These are phyloP conservation scores for Trichophyton rubrum DNA, from an alignment of 2,329 filamentous ascomycete species.

Conservation along the genomic window DNA sequence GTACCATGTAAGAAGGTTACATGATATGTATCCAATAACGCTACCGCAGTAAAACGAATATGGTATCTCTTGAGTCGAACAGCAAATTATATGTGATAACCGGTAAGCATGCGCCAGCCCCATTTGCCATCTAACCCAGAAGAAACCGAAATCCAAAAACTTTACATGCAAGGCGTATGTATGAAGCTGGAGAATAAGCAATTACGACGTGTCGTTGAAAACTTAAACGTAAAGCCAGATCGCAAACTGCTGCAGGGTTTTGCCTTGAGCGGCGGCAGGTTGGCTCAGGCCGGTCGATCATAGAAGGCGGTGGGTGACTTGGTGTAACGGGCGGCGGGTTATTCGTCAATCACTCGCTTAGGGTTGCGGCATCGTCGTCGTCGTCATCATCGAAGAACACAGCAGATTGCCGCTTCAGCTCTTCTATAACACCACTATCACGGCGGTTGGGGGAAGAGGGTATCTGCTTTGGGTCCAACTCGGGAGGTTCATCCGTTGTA, in stretches of 20 bases:
- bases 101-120: not conserved
- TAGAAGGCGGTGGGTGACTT: not conserved
- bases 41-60: not conserved
- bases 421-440: slow-evolving; percentile 27
- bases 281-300: not conserved
- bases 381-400: slow-evolving; percentile 33
- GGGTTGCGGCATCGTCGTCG: slow-evolving; percentile 2
- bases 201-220: not conserved
- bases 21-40: not conserved
- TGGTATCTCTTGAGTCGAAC: not conserved
- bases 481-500: not conserved
- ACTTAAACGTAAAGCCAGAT: not conserved
- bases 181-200: not conserved
- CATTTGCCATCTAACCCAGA: not conserved
- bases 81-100: not conserved
- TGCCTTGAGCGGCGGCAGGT: not conserved
- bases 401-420: slow-evolving; percentile 35
- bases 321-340: not conserved
- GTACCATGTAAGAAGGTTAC: not conserved
- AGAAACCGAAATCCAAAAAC: not conserved
- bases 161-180: not conserved
- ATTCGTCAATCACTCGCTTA: not conserved
- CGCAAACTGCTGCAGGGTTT: not conserved
- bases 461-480: not conserved
- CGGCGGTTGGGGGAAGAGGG: slow-evolving; percentile 19